Base-by-base conservation (phyloP, 306 rosid species). In the Oxytropis ochrocephala region DNA sequence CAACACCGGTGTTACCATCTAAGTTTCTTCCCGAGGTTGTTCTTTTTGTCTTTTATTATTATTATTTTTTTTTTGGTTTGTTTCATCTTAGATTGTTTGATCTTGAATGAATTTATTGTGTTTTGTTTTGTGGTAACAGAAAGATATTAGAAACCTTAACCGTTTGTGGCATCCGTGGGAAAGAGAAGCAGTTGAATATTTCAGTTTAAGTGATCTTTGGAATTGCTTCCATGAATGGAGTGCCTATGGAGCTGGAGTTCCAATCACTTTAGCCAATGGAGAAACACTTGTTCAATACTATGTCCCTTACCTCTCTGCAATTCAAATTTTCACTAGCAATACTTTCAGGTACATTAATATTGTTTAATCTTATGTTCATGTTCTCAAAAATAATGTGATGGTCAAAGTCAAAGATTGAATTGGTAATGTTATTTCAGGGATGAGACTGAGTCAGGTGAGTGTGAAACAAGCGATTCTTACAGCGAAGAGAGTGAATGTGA, bases 261-360 rank as follows among this genome's bases (percentile, higher is more conserved):
- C 92, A 0, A 82, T 95, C 50, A 41, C 77, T 61, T 68, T 91
- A 65, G 69, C 67, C 87, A 70, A 80, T 71, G 91, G 86, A n/a
- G 96, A 95, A 7, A 85, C 87, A 7, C 91, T 95, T 52, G 90
- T 88, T 29, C 99, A 95, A 77, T 95, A 89, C 78, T 95, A 91
- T 66, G 99, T 91, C 3, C 99, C 99, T 60, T 95, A 95, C 72
- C 99, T 95, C 79, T 95, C 99, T 24, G 99, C 89, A 18, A 87
- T 95, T 67, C 97, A 95, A 80, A 87, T 91, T 42, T 91, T 80
- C 88, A 91, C 96, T 12, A 83, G 96, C 89, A 82, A 81, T 52
- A 48, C 43, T 80, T 75, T 84, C 81, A 84, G 99, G 99, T 94
- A 30, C 10, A 41, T 0, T 8, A 2, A 41, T n/a, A n/a, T n/a